Conservation (phyloP, 495 filamentous ascomycete genomes). For the Poronia punctata region DNA sequence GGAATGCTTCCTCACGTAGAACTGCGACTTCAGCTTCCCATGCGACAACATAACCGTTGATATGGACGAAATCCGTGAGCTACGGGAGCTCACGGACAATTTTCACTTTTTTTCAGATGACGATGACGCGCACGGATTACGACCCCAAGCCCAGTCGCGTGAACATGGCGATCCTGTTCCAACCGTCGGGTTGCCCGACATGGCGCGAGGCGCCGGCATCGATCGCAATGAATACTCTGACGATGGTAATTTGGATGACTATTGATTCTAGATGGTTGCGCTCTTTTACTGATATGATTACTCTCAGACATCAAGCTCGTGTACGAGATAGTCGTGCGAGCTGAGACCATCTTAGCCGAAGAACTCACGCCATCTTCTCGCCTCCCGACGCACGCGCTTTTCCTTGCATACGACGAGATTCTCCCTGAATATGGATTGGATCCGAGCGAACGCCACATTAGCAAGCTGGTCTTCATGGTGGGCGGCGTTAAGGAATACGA, state of each 20-base stretch:
- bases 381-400: constrained; percentile 70
- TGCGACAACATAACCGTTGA: constrained; percentile 1
- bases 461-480: constrained; percentile 76
- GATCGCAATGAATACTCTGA: constrained; percentile 46
- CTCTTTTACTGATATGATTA: constrained; percentile 13
- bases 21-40: constrained; percentile 1
- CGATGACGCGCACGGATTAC: constrained; percentile 1
- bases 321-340: constrained; percentile 66
- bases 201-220: constrained; percentile 5
- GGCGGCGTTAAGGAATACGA: constrained; percentile 41
- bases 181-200: constrained; percentile 13
- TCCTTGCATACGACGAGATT: constrained; percentile 68
- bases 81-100: constrained; percentile 5
- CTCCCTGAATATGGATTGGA: constrained; percentile 60
- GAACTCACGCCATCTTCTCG: constrained; percentile 50
- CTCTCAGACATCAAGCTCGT: constrained; percentile 67
- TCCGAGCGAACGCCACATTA: constrained; percentile 63
- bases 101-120: constrained; percentile 3
- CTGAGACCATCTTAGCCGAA: constrained; percentile 50
- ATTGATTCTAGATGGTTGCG: constrained; percentile 1
- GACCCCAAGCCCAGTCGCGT: constrained; percentile 7
- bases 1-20: constrained; percentile 4
- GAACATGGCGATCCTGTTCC: constrained; percentile 43
- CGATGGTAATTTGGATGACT: constrained; percentile 44
- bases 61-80: constrained; percentile 2